Evolutionary conservation across 495 filamentous ascomycete genomes (phyloP).

Genomic region (Aspergillus sparsus): DNA sequence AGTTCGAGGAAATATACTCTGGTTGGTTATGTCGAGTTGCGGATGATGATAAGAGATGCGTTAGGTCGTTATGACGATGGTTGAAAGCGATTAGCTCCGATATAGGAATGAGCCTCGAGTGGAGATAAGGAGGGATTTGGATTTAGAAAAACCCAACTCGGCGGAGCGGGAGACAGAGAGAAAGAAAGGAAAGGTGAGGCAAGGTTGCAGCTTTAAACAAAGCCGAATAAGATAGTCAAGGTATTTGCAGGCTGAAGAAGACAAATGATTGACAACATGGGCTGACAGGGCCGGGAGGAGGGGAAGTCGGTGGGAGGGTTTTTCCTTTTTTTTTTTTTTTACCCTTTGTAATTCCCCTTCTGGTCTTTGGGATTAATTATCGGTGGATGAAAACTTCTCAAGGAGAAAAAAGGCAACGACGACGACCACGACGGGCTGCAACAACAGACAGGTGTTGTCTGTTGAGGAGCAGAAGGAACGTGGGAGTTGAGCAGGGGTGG

Average conservation of each 20-base stretch:
- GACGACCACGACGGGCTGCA: slow-evolving; percentile 18
- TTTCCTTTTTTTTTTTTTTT: slow-evolving; percentile 13
- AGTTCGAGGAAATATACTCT: slow-evolving; percentile 14
- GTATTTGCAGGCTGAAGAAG: slow-evolving; percentile 24
- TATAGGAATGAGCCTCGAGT: slow-evolving; percentile 14
- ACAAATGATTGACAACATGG: slow-evolving; percentile 32
- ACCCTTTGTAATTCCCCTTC: not conserved
- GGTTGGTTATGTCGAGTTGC: slow-evolving; percentile 6
- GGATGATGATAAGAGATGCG: slow-evolving; percentile 4
- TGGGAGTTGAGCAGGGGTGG: slow-evolving; percentile 20
- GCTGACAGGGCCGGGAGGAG: slow-evolving; percentile 21
- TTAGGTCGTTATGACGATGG: slow-evolving; percentile 13
- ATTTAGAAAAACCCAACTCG: slow-evolving; percentile 16
- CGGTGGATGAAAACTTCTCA: slow-evolving; percentile 9
- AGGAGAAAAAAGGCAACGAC: slow-evolving; percentile 18
- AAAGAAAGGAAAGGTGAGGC: slow-evolving; percentile 19
- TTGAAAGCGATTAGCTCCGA: slow-evolving; percentile 16
- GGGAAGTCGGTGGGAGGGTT: slow-evolving; percentile 15
- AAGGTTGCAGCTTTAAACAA: slow-evolving; percentile 25
- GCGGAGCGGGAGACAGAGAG: not conserved
- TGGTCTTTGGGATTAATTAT: slow-evolving; percentile 10
- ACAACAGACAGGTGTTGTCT: slow-evolving; percentile 18
- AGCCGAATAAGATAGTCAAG: slow-evolving; percentile 18
- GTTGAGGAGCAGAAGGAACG: slow-evolving; percentile 20
- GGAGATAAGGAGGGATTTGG: slow-evolving; percentile 21